These are phyloP conservation scores for Blastobotrys attinorum DNA, from an alignment of 805 yeast species.

Conservation along the genomic window DNA sequence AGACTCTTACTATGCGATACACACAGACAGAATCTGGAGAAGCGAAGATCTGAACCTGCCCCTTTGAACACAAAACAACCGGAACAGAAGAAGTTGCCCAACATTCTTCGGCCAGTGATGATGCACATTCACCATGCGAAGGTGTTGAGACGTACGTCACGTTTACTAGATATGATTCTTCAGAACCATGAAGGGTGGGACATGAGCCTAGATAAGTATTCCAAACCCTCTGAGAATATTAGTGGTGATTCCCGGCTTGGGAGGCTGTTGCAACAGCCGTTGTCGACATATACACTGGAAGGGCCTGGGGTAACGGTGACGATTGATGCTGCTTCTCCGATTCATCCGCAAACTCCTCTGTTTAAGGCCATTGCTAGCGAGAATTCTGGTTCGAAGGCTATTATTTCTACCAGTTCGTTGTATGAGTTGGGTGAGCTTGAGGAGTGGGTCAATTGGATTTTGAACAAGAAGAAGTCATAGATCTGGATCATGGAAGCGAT, in stretches of 20 bases:
- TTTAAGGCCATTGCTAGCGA: constrained; percentile 15
- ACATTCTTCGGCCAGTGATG: constrained; percentile 27
- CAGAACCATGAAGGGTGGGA: constrained; percentile 13
- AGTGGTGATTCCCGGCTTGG: constrained; percentile 15
- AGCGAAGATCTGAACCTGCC: constrained; percentile 17
- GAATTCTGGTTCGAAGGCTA: constrained; percentile 4
- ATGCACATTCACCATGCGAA: constrained; percentile 25
- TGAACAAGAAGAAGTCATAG: constrained; percentile 6
- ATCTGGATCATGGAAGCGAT: not conserved
- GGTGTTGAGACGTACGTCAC: constrained; percentile 16
- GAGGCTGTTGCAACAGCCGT: constrained; percentile 17
- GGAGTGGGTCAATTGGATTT: constrained; percentile 29
- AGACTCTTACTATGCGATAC: constrained; percentile 56
- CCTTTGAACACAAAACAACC: constrained; percentile 8
- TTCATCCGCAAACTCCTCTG: constrained; percentile 19
- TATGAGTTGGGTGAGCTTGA: constrained; percentile 30
- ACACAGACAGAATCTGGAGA: constrained; percentile 39
- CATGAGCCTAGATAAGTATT: constrained; percentile 11
- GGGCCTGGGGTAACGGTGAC: constrained; percentile 9
- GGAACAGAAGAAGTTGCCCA: constrained; percentile 2
- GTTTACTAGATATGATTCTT: constrained; percentile 17
- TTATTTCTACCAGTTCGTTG: constrained; percentile 19
- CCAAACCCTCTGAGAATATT: constrained; percentile 3
- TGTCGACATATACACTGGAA: constrained; percentile 12
- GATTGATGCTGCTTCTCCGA: constrained; percentile 19